These are phyloP conservation scores for Blastobotrys petasosporus DNA, from an alignment of 1,139 yeast genomes.

Conservation along the genomic window DNA sequence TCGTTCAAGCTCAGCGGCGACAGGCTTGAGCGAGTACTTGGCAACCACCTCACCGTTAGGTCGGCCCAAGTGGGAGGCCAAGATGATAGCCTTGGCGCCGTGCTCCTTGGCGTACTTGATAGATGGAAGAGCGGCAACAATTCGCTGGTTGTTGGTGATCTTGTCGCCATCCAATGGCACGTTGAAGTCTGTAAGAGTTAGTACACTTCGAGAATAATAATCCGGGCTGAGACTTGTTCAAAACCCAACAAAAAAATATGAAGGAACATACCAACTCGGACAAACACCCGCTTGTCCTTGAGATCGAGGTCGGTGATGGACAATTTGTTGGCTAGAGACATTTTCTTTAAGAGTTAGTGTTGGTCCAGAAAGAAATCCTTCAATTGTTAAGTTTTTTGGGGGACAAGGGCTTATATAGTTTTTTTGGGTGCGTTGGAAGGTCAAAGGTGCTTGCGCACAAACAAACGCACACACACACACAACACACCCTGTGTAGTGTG, in stretches of 20 bases:
- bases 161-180: conserved; percentile 94
- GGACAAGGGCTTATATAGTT: too few species aligned
- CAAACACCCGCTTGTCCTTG: conserved; percentile 85
- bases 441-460: too few species aligned
- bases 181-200: conserved; percentile 54
- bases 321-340: conserved; percentile 90
- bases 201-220: neutral
- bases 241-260: too few species aligned
- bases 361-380: neutral
- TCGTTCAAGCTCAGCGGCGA: conserved; percentile 74
- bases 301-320: conserved; percentile 85
- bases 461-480: too few species aligned
- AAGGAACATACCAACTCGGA: conserved; percentile 60
- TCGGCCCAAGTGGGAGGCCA: conserved; percentile 96
- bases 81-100: conserved; percentile 79
- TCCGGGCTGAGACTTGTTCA: neutral
- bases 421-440: too few species aligned
- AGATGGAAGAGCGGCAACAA: conserved; percentile 96
- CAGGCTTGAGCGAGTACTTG: conserved; percentile 88
- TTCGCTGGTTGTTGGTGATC: conserved; percentile 97
- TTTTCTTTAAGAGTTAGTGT: conserved; percentile 24
- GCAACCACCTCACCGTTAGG: conserved; percentile 85
- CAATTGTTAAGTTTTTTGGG: neutral
- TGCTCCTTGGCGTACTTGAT: conserved; percentile 87
- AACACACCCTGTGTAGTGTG: too few species aligned